A percentile compares a stretch with the other conserved stretches of the same genome.
Evolutionary conservation across 73 alveolate genomes (phyloP).

Genomic region (Blepharisma stoltei): DNA sequence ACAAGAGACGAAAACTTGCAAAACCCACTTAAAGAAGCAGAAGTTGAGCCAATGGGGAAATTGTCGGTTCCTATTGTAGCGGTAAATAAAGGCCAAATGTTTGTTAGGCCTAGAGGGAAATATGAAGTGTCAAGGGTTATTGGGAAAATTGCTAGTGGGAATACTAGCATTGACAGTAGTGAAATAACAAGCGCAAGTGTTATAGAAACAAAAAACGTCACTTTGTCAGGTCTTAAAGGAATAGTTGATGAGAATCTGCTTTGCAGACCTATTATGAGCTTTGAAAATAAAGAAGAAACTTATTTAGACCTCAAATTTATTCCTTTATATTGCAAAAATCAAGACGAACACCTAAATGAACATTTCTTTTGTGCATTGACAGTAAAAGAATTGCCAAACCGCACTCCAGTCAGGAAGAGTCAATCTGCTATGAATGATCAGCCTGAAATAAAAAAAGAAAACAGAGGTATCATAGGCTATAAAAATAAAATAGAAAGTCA

Average conservation of each 20-base stretch:
- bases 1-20: background rate
- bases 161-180: background rate
- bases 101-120: background rate
- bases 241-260: background rate
- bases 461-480: background rate
- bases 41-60: background rate
- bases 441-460: background rate
- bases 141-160: background rate
- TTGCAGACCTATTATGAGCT: background rate
- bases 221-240: background rate
- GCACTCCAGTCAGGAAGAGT: background rate
- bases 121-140: background rate
- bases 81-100: background rate
- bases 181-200: background rate
- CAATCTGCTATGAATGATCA: background rate
- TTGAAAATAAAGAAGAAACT: constrained; percentile 7
- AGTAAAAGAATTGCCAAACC: constrained; percentile 4
- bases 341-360: background rate
- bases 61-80: background rate
- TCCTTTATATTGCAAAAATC: constrained; percentile 11
- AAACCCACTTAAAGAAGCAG: background rate
- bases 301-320: background rate
- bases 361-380: constrained; percentile 9
- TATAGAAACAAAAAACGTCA: background rate
- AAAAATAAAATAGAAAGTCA: background rate